These are phyloP conservation scores for Lathyrus sativus DNA, from an alignment of 306 rosid species.

Conservation along the genomic window DNA sequence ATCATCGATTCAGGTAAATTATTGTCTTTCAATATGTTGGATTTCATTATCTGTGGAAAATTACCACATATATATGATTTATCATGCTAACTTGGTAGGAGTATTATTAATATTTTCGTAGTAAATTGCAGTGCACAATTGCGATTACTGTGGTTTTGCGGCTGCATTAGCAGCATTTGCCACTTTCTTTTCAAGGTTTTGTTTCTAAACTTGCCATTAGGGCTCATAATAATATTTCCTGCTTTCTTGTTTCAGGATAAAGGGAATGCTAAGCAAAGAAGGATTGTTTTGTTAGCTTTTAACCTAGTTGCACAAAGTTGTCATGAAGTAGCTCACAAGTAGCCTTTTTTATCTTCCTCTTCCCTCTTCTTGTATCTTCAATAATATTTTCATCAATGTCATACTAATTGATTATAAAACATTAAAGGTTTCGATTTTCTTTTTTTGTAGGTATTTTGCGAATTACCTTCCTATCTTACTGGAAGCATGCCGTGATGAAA, in stretches of 20 bases:
- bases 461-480: slow-evolving; percentile 40
- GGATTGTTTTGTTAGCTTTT: slow-evolving; percentile 39
- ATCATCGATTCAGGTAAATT: slow-evolving; percentile 41
- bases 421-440: background rate
- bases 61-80: slow-evolving; percentile 5
- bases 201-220: background rate
- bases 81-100: slow-evolving; percentile 3
- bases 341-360: background rate
- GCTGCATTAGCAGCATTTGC: background rate
- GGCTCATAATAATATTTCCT: slow-evolving; percentile 22
- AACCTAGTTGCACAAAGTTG: slow-evolving; percentile 44
- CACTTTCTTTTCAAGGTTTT: background rate
- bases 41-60: slow-evolving; percentile 30
- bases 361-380: slow-evolving; percentile 22
- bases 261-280: slow-evolving; percentile 38
- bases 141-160: background rate
- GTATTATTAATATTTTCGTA: background rate
- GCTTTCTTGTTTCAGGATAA: slow-evolving; percentile 40
- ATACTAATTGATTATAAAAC: background rate
- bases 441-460: slow-evolving; percentile 35
- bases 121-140: background rate
- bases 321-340: slow-evolving; percentile 41
- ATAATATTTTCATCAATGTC: slow-evolving; percentile 13
- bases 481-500: slow-evolving; percentile 44
- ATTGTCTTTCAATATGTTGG: slow-evolving; percentile 2